Evolutionary conservation across 78 protist genomes (phyloP), one percentile per base, ranked within the genome.

Genomic region (slime mould (Dictyostelium discoideum)): DNA sequence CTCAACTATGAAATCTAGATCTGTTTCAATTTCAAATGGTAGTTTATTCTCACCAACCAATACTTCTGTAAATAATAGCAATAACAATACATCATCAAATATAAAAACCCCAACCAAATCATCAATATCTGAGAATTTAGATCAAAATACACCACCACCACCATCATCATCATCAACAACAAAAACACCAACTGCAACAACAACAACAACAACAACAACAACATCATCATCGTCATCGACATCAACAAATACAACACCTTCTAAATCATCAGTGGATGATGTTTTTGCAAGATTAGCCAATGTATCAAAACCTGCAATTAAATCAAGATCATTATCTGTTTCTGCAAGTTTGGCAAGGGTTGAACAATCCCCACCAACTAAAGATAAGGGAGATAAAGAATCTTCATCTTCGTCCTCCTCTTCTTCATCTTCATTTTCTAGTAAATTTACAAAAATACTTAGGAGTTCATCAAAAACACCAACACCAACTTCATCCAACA

Each of bases 241-340:
- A 3, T 11, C 65, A 11, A 69, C 67, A 5, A 16, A 4, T 37
- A 65, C 86, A 48, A 48, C 87, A 13, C 67, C 87, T 3, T 14
- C 88, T 29, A 90, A 90, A 46, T 32, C 87, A 60, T 32, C 74
- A 6, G 84, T 81, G 18, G 95, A 90, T 42, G 95, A 90, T 90
- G 95, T 90, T 7, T 90, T 90, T 77, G 86, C 95, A 54, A 80
- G 95, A 82, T 54, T 90, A 9, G 74, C 95, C 0, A 60, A 86
- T 46, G 40, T 82, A 18, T 72, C 89, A 16, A 90, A 90, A 82
- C 81, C 95, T 14, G 74, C 24, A 50, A 81, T 81, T 9, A 90
- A 73, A 69, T 83, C 89, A n/a, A 82, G 95, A 82, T 90, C 95
- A 29, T 81, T 44, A 37, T 90, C 95, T 5, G 86, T 88, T 14